phyloP scores from a whole-genome alignment of 2,329 filamentous ascomycete species.

The Cladosporium sp. region DNA sequence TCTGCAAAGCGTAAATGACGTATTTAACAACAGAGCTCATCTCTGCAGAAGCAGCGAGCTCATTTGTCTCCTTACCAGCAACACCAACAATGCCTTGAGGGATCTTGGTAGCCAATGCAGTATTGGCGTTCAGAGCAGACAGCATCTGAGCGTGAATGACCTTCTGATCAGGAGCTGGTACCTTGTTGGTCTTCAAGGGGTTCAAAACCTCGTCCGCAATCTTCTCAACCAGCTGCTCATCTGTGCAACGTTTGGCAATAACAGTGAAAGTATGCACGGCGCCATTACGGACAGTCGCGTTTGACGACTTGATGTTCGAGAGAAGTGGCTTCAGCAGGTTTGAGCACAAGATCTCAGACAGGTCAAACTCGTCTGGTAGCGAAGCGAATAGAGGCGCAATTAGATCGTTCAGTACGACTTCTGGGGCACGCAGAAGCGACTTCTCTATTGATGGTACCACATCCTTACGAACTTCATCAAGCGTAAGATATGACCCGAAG shows the following conservation, averaged over 20 bases:
- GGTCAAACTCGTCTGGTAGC: conserved; percentile 66
- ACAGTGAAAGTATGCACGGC: conserved; percentile 70
- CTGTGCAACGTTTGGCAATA: conserved; percentile 59
- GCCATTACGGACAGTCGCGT: conserved; percentile 69
- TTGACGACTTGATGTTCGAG: conserved; percentile 89
- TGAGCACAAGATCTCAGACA: conserved; percentile 67
- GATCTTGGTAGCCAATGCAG: conserved; percentile 62
- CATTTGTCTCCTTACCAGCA: conserved; percentile 82
- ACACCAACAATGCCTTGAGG: conserved; percentile 62
- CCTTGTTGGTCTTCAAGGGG: conserved; percentile 78
- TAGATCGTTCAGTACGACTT: conserved; percentile 78
- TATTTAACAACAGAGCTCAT: conserved; percentile 67
- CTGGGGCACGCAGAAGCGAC: conserved; percentile 79
- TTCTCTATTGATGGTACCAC: conserved; percentile 83
- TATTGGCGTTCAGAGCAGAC: conserved; percentile 57
- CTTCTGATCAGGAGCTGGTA: conserved; percentile 80
- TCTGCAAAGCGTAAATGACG: conserved; percentile 58
- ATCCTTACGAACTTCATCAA: conserved; percentile 70
- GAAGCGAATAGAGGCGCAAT: conserved; percentile 68
- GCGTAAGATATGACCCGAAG: conserved; percentile 68
- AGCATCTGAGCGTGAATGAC: conserved; percentile 80
- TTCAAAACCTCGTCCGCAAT: conserved; percentile 72
- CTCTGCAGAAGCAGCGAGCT: conserved; percentile 73
- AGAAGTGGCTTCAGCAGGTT: conserved; percentile 81
- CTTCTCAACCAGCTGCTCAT: conserved; percentile 59